phyloP scores from a whole-genome alignment of 352 stramenopile species.

The Peronospora belbahrii region DNA sequence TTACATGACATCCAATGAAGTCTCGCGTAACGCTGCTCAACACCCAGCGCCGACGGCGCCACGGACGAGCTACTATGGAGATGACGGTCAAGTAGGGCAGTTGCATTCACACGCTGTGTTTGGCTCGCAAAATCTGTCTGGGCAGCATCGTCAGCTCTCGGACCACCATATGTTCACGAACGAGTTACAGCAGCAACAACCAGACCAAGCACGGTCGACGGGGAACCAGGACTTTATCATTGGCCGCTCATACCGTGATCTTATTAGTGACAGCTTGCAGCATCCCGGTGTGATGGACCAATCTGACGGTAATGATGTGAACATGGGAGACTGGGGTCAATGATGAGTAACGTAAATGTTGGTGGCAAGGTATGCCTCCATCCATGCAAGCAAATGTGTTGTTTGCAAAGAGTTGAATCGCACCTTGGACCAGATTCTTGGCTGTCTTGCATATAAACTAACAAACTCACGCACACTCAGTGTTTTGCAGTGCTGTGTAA shows the following conservation, averaged over 20 bases:
- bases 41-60: slow-evolving; percentile 26
- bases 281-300: slow-evolving; percentile 41
- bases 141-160: slow-evolving; percentile 30
- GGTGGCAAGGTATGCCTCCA: slow-evolving; percentile 1
- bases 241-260: slow-evolving; percentile 36
- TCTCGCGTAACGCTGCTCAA: slow-evolving; percentile 13
- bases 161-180: slow-evolving; percentile 37
- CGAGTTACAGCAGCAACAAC: slow-evolving; percentile 35
- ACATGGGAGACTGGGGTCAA: slow-evolving; percentile 53
- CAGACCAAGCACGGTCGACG: slow-evolving; percentile 30
- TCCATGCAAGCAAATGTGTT: slow-evolving; percentile 15
- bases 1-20: slow-evolving; percentile 20
- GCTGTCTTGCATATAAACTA: not conserved
- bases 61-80: slow-evolving; percentile 35
- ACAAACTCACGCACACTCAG: not conserved
- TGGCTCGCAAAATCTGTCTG: slow-evolving; percentile 28
- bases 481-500: not conserved
- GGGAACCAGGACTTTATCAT: slow-evolving; percentile 48
- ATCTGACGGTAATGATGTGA: slow-evolving; percentile 37
- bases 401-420: not conserved
- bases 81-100: slow-evolving; percentile 28
- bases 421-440: not conserved
- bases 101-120: slow-evolving; percentile 50
- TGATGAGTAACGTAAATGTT: slow-evolving; percentile 11
- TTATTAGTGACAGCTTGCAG: slow-evolving; percentile 30